A percentile compares a stretch with the other conserved stretches of the same genome.
These are phyloP conservation scores for Comarum palustre DNA, from an alignment of 306 rosid genomes.

Conservation along the genomic window DNA sequence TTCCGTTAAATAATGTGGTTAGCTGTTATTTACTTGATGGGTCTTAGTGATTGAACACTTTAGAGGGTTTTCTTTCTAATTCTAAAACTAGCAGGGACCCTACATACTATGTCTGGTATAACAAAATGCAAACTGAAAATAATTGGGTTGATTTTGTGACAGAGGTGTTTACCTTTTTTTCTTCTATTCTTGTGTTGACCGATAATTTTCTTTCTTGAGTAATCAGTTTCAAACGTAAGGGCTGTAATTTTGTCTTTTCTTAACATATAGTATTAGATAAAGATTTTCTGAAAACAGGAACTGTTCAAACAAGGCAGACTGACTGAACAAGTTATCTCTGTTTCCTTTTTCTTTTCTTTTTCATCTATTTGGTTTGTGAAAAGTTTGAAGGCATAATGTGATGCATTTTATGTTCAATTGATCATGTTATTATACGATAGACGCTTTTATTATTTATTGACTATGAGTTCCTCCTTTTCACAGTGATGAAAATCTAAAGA, in stretches of 20 bases:
- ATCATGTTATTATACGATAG: neutral
- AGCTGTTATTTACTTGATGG: neutral
- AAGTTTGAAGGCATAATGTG: neutral
- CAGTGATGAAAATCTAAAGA: conserved; percentile 94
- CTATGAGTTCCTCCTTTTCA: conserved; percentile 43
- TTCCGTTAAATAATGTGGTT: neutral
- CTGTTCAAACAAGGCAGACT: neutral
- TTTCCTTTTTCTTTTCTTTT: neutral
- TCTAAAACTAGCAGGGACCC: neutral
- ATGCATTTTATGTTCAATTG: neutral
- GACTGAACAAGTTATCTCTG: no score
- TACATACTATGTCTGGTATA: neutral
- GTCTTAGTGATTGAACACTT: neutral
- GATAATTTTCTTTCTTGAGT: neutral
- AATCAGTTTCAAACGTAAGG: neutral
- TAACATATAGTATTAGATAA: neutral
- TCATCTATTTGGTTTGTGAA: neutral
- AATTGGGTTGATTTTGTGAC: neutral
- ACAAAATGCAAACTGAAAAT: neutral
- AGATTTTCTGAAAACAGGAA: neutral
- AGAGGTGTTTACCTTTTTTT: neutral
- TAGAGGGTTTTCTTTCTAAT: neutral
- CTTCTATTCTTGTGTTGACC: neutral
- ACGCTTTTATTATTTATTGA: conserved; percentile 29
- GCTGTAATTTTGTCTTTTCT: neutral